These are phyloP conservation scores for Telopea speciosissima DNA, from an alignment of 177 flowering plant species.

Conservation along the genomic window DNA sequence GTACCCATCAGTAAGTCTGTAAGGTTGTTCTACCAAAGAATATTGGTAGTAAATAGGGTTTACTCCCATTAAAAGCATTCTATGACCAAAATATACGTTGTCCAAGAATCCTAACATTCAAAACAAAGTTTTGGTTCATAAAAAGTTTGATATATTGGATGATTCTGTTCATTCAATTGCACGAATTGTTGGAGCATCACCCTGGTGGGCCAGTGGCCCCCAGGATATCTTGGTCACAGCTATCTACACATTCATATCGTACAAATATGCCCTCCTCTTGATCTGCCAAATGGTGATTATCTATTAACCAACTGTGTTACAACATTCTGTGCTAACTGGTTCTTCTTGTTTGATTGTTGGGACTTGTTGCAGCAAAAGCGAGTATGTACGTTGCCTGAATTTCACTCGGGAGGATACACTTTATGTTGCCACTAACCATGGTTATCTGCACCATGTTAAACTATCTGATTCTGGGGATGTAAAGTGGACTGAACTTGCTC, in stretches of 20 bases:
- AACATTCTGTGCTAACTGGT: too few relatives aligned
- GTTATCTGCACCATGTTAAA: slow-evolving; percentile 59
- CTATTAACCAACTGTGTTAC: background rate
- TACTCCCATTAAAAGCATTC: background rate
- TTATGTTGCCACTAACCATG: slow-evolving; percentile 91
- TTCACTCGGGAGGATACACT: slow-evolving; percentile 58
- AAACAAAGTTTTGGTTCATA: background rate
- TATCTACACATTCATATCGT: background rate
- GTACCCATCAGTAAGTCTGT: background rate
- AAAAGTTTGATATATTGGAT: too few relatives aligned
- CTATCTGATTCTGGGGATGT: slow-evolving; percentile 34
- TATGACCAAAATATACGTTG: background rate
- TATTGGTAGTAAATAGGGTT: background rate
- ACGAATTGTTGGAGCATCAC: background rate
- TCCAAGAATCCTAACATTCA: background rate
- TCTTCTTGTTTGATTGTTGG: slow-evolving; percentile 11
- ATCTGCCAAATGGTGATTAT: background rate
- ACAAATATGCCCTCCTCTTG: background rate
- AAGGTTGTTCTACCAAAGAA: background rate
- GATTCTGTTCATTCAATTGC: background rate
- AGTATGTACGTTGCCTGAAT: slow-evolving; percentile 83
- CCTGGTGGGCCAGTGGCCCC: background rate
- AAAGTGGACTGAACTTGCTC: slow-evolving; percentile 62
- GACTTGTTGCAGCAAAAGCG: slow-evolving; percentile 80
- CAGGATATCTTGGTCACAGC: background rate